phyloP scores from a whole-genome alignment of 179 eudicot species.

The Drosera spatulata region DNA sequence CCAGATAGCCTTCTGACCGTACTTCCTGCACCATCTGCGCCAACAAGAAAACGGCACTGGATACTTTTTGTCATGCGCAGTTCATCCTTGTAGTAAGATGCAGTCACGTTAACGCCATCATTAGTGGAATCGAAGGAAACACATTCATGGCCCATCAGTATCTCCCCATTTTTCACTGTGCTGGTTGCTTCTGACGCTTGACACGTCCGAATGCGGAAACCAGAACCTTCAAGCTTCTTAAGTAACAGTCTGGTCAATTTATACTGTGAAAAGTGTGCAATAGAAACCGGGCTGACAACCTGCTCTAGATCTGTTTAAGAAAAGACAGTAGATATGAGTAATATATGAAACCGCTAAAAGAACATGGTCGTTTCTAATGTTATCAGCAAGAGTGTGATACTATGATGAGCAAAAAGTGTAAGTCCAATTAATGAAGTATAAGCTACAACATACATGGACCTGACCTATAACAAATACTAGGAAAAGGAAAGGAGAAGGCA shows the following conservation, averaged over 20 bases:
- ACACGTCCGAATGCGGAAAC: slow-evolving; percentile 27
- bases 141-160: slow-evolving; percentile 84
- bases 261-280: slow-evolving; percentile 90
- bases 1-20: slow-evolving; percentile 61
- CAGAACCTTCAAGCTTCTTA: slow-evolving; percentile 41
- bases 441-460: no score
- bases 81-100: slow-evolving; percentile 41
- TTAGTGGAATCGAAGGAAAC: slow-evolving; percentile 33
- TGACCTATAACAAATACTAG: no score
- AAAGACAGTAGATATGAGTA: no score
- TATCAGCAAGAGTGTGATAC: background rate
- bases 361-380: background rate
- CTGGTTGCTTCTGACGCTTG: slow-evolving; percentile 16
- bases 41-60: slow-evolving; percentile 59
- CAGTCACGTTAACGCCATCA: slow-evolving; percentile 45
- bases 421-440: no score
- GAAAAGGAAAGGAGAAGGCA: no score
- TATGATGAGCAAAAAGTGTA: no score
- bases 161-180: slow-evolving; percentile 31
- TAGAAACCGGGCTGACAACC: slow-evolving; percentile 67
- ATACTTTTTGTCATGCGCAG: slow-evolving; percentile 35
- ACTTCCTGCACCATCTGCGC: slow-evolving; percentile 91
- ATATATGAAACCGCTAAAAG: background rate
- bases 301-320: slow-evolving; percentile 66
- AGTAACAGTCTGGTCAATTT: slow-evolving; percentile 50